A percentile compares a stretch with the other conserved stretches of the same genome.
These are phyloP conservation scores for Ammopiptanthus mongolicus DNA, from an alignment of 306 rosid genomes.

Conservation along the genomic window DNA sequence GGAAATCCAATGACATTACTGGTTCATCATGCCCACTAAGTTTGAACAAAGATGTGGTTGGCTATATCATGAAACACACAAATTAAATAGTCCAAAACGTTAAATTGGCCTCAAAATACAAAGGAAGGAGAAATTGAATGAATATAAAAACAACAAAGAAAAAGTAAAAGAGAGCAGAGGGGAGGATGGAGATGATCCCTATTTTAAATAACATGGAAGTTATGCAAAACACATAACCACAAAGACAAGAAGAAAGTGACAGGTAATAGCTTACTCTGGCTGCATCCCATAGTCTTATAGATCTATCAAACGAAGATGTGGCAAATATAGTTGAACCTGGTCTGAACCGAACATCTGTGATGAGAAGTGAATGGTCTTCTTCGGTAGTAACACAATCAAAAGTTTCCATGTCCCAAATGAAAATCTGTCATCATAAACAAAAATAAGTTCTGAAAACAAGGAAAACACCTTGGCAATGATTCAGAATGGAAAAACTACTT, in stretches of 20 bases:
- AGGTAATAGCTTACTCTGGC: constrained; percentile 37
- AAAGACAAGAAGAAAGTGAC: constrained; percentile 10
- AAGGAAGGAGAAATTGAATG: background rate
- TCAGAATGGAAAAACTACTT: constrained; percentile 12
- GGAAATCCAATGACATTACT: constrained; percentile 72
- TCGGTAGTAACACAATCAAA: constrained; percentile 28
- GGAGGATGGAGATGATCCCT: background rate
- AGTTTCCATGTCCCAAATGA: constrained; percentile 56
- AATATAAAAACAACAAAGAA: background rate
- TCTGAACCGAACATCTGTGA: constrained; percentile 60
- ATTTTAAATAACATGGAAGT: background rate
- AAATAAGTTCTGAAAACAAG: constrained; percentile 19
- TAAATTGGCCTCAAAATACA: constrained; percentile 7
- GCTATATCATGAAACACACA: constrained; percentile 34
- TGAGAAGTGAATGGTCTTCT: constrained; percentile 45
- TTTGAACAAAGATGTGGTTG: constrained; percentile 18
- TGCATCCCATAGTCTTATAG: constrained; percentile 64
- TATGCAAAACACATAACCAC: background rate
- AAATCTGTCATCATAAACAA: constrained; percentile 39
- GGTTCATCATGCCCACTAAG: constrained; percentile 45
- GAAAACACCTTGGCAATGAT: constrained; percentile 6
- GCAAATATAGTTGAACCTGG: constrained; percentile 52
- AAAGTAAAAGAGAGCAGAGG: background rate
- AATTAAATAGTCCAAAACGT: background rate
- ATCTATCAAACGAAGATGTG: constrained; percentile 63